phyloP scores from a whole-genome alignment of 495 filamentous ascomycete species.

The Penicillium taxi region DNA sequence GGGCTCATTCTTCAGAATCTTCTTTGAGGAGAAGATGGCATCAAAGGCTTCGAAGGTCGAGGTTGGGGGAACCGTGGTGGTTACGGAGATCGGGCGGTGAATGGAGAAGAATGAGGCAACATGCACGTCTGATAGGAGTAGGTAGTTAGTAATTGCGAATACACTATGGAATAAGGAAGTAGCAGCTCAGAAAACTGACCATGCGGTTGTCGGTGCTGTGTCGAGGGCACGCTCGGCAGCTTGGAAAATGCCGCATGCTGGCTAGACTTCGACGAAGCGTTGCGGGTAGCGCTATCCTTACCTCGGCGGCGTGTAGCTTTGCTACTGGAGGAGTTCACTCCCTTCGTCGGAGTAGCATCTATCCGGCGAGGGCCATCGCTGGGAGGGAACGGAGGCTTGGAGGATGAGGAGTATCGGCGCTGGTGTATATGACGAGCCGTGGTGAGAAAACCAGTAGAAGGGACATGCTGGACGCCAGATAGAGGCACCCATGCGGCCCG shows the following conservation, averaged over 20 bases:
- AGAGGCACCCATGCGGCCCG: slow-evolving; percentile 41
- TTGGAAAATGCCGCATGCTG: slow-evolving; percentile 42
- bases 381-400: slow-evolving; percentile 39
- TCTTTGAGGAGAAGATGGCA: slow-evolving; percentile 59
- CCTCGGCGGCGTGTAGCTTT: slow-evolving; percentile 31
- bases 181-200: slow-evolving; percentile 41
- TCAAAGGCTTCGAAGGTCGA: slow-evolving; percentile 68
- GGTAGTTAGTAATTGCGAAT: too few species aligned
- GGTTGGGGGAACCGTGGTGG: slow-evolving; percentile 63
- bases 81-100: slow-evolving; percentile 88
- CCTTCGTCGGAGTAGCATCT: slow-evolving; percentile 36
- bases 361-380: slow-evolving; percentile 39
- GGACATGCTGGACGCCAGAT: slow-evolving; percentile 29
- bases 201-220: slow-evolving; percentile 65
- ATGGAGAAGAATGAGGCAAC: slow-evolving; percentile 92
- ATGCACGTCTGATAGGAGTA: slow-evolving; percentile 57
- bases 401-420: slow-evolving; percentile 47
- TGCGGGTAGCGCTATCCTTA: slow-evolving; percentile 31
- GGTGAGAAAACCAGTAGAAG: slow-evolving; percentile 24
- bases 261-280: slow-evolving; percentile 29
- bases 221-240: slow-evolving; percentile 77
- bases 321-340: slow-evolving; percentile 31
- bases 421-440: slow-evolving; percentile 38
- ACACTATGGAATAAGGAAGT: neutral
- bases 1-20: slow-evolving; percentile 42